Base-by-base conservation (phyloP, 1,139 yeast genomes). In the Geotrichum fermentans region DNA sequence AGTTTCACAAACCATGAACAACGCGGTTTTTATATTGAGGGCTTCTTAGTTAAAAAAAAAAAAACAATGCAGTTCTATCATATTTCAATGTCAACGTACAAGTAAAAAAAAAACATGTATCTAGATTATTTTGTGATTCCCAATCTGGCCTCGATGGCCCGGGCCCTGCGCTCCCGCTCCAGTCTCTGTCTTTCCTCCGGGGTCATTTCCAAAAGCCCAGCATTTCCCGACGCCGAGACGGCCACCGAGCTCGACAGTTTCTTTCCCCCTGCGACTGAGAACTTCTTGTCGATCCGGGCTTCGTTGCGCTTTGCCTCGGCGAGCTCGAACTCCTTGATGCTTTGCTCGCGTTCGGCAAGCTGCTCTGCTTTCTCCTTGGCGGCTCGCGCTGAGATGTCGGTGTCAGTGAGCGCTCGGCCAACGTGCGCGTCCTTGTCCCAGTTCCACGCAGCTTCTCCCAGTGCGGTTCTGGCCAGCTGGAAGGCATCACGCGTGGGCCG, bases 61-160 rank as follows among this genome's bases (percentile, higher is more conserved):
- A 24, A 24, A 24, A 24, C 70, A 37, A 18, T 10, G 42, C 46
- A 61, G 89, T 63, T 58, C 98, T 30, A 30, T 30, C n/a, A 8
- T 28, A 13, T 28, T 28, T 42, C 40, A 20, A n/a, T n/a, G n/a
- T n/a, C n/a, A n/a, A n/a, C n/a, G 28, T 24, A 24, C 28, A 6
- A 24, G 28, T 24, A 24, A 6, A 24, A 6, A 6, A 24, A 10
- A 6, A 24, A 6, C 10, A 24, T 24, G 28, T 24, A 24, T 24
- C 10, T 10, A 24, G 6, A 24, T 22, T 43, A 66, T 54, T 53
- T 62, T 45, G 40, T 67, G 69, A 43, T 11, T n/a, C 52, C 50
- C 61, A 90, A 63, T 58, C 99, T 74, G 0, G 94, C 96, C 64
- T 92, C 97, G 0, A 96, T 97, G 0, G 99, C 99, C 53, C 97